These are phyloP conservation scores for Alnus glutinosa DNA, from an alignment of 306 rosid genomes.

Conservation along the genomic window DNA sequence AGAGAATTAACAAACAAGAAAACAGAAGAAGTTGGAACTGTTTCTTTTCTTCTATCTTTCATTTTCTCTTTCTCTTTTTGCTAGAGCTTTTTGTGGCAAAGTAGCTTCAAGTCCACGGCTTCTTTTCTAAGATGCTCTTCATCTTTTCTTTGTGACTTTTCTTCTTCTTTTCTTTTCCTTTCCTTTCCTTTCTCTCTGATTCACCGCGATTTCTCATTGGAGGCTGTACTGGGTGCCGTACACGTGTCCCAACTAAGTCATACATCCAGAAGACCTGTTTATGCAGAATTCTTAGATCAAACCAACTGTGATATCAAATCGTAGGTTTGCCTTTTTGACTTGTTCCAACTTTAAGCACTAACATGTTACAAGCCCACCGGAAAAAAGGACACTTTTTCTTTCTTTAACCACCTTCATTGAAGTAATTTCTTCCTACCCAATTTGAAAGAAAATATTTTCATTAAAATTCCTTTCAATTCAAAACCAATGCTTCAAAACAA, in stretches of 20 bases:
- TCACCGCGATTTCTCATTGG: background rate
- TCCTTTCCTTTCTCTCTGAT: background rate
- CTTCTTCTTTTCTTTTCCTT: background rate
- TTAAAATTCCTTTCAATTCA: too few relatives aligned
- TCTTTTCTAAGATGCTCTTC: slow-evolving; percentile 23
- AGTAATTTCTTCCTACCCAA: too few relatives aligned
- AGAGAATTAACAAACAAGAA: background rate
- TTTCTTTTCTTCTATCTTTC: slow-evolving; percentile 10
- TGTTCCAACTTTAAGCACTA: background rate
- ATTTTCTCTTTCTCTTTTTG: background rate
- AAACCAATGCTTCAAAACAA: background rate
- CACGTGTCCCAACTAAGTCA: background rate
- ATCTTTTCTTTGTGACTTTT: background rate
- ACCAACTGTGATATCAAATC: background rate
- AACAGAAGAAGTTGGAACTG: slow-evolving; percentile 12
- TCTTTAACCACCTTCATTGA: too few relatives aligned
- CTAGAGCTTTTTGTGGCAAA: background rate
- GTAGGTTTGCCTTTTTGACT: slow-evolving; percentile 17
- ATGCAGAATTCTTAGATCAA: background rate
- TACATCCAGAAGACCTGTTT: background rate
- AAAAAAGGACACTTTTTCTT: too few relatives aligned
- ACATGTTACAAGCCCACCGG: background rate
- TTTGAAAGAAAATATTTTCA: too few relatives aligned
- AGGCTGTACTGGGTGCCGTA: too few relatives aligned
- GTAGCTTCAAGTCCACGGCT: slow-evolving; percentile 27